These are phyloP conservation scores for Coffea canephora DNA, from an alignment of 257 asterid genomes.

Conservation along the genomic window DNA sequence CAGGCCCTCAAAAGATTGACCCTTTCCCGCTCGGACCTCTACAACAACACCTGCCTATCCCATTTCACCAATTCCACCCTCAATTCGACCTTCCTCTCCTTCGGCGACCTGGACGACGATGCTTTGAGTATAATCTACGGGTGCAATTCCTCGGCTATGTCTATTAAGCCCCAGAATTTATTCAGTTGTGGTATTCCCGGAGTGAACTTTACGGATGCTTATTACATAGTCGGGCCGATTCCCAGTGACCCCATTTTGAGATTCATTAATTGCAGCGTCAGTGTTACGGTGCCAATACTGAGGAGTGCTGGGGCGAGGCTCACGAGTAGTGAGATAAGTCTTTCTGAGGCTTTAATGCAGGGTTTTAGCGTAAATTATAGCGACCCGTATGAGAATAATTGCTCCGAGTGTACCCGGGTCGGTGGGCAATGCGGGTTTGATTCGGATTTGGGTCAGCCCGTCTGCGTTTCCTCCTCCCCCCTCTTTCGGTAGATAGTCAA, in stretches of 20 bases:
- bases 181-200: constrained; percentile 32
- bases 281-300: constrained; percentile 39
- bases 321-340: constrained; percentile 21
- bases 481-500: constrained; percentile 29
- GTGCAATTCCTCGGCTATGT: constrained; percentile 35
- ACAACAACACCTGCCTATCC: constrained; percentile 42
- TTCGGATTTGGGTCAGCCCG: constrained; percentile 25
- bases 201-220: constrained; percentile 35
- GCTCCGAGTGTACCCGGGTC: constrained; percentile 36
- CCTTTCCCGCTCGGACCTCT: constrained; percentile 52
- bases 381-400: constrained; percentile 40
- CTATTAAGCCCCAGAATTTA: constrained; percentile 27
- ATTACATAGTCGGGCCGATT: constrained; percentile 42
- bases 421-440: constrained; percentile 65
- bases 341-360: constrained; percentile 45
- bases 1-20: constrained; percentile 29
- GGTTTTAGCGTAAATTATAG: constrained; percentile 60
- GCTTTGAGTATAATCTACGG: constrained; percentile 43
- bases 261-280: constrained; percentile 28
- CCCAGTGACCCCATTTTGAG: constrained; percentile 44
- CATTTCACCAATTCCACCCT: constrained; percentile 42
- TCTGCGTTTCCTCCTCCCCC: constrained; percentile 40
- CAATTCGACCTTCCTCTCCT: constrained; percentile 28
- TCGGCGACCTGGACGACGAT: constrained; percentile 21
- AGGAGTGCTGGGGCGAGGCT: constrained; percentile 30